Evolutionary conservation across 768 basidiomycete genomes (phyloP), one percentile per base, ranked within the genome.

Genomic region (Coprinopsis cinerea): DNA sequence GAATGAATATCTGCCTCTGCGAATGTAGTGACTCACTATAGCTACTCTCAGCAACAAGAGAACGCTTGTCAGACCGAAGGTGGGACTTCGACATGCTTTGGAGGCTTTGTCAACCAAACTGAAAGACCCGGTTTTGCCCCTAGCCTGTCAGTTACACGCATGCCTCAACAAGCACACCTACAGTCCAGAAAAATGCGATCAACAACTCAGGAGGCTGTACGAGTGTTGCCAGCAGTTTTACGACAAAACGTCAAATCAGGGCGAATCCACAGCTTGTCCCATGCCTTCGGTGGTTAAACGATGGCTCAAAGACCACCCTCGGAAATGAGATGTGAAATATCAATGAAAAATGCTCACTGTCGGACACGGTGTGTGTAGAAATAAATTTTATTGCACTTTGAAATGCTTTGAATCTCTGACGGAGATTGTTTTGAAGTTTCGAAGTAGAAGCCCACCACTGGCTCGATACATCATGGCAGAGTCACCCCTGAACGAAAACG

Each of bases 131-230:
- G 7, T 10, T 39, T 39, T 18, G 4, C 9, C 24, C 41, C 11
- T 17, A 88, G 85, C 85, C 0, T 88, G 85, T 58, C 62, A 69
- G 18, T 66, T 88, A 2, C 85, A 87, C 37, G 49, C 67, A 1
- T 88, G 86, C 59, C 68, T 88, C 25, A 73, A 72, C 46, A 79
- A 74, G 52, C 75, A 87, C 61, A 83, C 80, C 0, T 87, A 85
- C 57, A 57, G 55, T 2, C 85, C 82, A 0, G 83, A 85, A 17
- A 79, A 74, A 53, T 88, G 86, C 57, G 68, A 81, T 36, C 58
- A 64, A 7, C 60, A 72, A 10, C 58, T 87, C 18, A 67, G 74
- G 44, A 68, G 64, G 20, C 70, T 88, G 15, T 88, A 88, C 58
- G 49, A 58, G 49, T 88, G 86, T 54, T 88, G 86, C 57, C 67